These are phyloP conservation scores for Leonotis leonurus DNA, from an alignment of 257 asterid genomes.

Conservation along the genomic window DNA sequence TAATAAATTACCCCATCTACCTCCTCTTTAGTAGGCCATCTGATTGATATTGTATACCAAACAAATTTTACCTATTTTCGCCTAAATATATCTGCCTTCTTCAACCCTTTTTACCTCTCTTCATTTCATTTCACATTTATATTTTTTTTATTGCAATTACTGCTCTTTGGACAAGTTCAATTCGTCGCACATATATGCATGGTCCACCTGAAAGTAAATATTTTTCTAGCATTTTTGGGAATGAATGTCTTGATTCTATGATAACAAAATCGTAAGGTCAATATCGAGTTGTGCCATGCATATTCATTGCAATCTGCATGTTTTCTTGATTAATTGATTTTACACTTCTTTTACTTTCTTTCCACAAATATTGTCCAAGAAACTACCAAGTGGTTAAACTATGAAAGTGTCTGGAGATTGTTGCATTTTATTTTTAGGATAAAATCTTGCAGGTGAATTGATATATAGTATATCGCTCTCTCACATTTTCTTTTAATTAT, in stretches of 20 bases:
- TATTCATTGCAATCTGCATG: too few relatives aligned
- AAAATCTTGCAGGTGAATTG: too few relatives aligned
- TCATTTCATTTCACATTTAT: not conserved
- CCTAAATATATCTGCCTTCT: not conserved
- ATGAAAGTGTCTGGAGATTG: not conserved
- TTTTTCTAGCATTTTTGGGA: slow-evolving; percentile 2
- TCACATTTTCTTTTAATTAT: too few relatives aligned
- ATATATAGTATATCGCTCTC: too few relatives aligned
- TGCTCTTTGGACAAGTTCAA: not conserved
- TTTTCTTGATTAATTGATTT: too few relatives aligned
- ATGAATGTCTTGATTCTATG: not conserved
- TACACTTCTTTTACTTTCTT: not conserved
- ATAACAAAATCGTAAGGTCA: not conserved
- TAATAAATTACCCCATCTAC: slow-evolving; percentile 11
- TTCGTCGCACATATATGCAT: not conserved
- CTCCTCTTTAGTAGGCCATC: slow-evolving; percentile 15
- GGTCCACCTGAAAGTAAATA: not conserved
- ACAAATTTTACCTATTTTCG: not conserved
- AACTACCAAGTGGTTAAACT: not conserved
- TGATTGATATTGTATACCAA: slow-evolving; percentile 1
- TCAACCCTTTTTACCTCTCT: not conserved
- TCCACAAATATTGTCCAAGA: not conserved
- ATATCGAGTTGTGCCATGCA: not conserved
- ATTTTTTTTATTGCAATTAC: not conserved
- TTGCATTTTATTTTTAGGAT: too few relatives aligned